Percentiles rank a stretch among this genome's conserved stretches.
Evolutionary conservation across 1,284 basidiomycete genomes (phyloP).

Genomic region (Paramarasmius palmivorus): DNA sequence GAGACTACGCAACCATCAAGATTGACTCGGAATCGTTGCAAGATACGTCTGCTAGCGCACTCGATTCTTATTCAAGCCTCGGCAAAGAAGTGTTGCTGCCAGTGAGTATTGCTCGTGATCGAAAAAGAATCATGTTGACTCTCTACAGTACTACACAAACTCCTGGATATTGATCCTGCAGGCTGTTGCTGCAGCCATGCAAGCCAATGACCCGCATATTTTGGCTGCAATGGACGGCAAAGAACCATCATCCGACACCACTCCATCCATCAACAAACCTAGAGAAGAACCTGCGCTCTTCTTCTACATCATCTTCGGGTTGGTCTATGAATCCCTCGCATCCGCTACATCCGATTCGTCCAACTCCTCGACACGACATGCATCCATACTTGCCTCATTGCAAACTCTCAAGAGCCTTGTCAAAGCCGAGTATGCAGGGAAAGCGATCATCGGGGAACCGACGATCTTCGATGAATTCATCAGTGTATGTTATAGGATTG

Average conservation of each 20-base stretch:
- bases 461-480: constrained; percentile 90
- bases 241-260: constrained; percentile 34
- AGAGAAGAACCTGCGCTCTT: constrained; percentile 76
- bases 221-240: constrained; percentile 83
- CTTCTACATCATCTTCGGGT: constrained; percentile 90
- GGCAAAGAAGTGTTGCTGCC: constrained; percentile 90
- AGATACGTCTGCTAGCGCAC: constrained; percentile 65
- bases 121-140: constrained; percentile 10
- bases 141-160: constrained; percentile 81
- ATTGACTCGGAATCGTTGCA: constrained; percentile 86
- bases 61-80: constrained; percentile 85
- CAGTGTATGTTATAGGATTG: constrained; percentile 86
- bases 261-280: constrained; percentile 26
- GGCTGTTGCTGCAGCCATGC: constrained; percentile 84
- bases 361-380: constrained; percentile 38
- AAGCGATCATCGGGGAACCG: constrained; percentile 70
- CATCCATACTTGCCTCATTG: constrained; percentile 70
- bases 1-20: constrained; percentile 91
- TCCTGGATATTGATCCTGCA: constrained; percentile 87
- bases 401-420: constrained; percentile 81
- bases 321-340: constrained; percentile 89
- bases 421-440: constrained; percentile 78
- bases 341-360: constrained; percentile 61
- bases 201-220: constrained; percentile 67
- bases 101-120: constrained; percentile 46